Evolutionary conservation across 2,329 filamentous ascomycete species (phyloP).

Genomic region (Aspergillus puulaauensis): DNA sequence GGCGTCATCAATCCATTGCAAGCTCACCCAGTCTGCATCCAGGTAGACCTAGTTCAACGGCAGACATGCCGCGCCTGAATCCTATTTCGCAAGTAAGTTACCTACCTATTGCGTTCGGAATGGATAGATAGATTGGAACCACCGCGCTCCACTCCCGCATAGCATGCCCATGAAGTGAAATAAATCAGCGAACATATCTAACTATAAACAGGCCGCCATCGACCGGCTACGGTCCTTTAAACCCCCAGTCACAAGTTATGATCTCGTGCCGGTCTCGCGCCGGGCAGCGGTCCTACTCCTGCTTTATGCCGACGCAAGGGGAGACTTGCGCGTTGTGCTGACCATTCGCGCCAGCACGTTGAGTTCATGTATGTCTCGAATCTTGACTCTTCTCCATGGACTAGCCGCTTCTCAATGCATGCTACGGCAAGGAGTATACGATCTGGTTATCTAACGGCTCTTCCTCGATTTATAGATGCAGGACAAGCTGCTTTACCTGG

Average conservation of each 20-base stretch:
- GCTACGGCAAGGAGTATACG: background rate
- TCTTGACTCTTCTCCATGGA: background rate
- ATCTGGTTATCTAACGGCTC: background rate
- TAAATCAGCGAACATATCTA: background rate
- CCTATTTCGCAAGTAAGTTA: constrained; percentile 24
- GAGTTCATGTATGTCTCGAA: constrained; percentile 50
- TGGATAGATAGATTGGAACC: too few relatives aligned
- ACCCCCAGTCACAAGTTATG: constrained; percentile 59
- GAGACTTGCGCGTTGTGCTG: constrained; percentile 69
- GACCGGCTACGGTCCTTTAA: constrained; percentile 56
- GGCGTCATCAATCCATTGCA: constrained; percentile 1
- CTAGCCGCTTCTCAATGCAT: background rate
- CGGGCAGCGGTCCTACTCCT: constrained; percentile 86
- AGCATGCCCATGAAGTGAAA: background rate
- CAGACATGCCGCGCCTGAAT: constrained; percentile 27
- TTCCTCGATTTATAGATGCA: constrained; percentile 52
- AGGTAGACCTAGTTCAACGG: background rate
- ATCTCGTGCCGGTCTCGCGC: constrained; percentile 58
- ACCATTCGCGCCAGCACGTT: constrained; percentile 61
- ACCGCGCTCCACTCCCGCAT: too few relatives aligned
- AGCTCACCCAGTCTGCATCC: background rate
- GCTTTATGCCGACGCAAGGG: constrained; percentile 78
- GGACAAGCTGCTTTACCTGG: constrained; percentile 86
- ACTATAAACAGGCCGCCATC: constrained; percentile 49
- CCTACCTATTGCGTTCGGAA: background rate